Conservation (phyloP, 257 asterid species). For the Schizonepeta tenuifolia region DNA sequence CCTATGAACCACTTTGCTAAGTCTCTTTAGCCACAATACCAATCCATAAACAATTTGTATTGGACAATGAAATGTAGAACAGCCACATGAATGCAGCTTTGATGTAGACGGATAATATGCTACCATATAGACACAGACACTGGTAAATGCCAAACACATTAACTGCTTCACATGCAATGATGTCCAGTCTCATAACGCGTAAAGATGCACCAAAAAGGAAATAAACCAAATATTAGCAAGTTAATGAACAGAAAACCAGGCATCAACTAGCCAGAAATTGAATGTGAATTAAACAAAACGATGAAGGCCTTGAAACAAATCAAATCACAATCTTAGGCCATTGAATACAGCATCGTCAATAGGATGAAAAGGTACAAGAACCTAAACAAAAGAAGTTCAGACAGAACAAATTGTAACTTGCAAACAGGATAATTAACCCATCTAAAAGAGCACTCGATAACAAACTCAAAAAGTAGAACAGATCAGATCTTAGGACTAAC, state of each 20-base stretch:
- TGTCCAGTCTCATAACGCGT: neutral
- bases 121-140: neutral
- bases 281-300: neutral
- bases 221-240: neutral
- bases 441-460: neutral
- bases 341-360: neutral
- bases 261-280: neutral
- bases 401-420: neutral
- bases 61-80: neutral
- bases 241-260: neutral
- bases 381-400: neutral
- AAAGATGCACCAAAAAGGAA: neutral
- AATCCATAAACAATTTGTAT: neutral
- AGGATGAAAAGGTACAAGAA: neutral
- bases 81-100: neutral
- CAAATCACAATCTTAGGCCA: neutral
- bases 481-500: conserved; percentile 13
- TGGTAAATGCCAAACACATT: neutral
- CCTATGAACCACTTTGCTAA: neutral
- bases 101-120: neutral
- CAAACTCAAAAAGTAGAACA: neutral
- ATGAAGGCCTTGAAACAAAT: neutral
- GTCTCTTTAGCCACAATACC: neutral
- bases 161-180: neutral
- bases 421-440: neutral